Evolutionary conservation across 805 yeast genomes (phyloP), one percentile per base, ranked within the genome.

Genomic region (Candida chauliodis): DNA sequence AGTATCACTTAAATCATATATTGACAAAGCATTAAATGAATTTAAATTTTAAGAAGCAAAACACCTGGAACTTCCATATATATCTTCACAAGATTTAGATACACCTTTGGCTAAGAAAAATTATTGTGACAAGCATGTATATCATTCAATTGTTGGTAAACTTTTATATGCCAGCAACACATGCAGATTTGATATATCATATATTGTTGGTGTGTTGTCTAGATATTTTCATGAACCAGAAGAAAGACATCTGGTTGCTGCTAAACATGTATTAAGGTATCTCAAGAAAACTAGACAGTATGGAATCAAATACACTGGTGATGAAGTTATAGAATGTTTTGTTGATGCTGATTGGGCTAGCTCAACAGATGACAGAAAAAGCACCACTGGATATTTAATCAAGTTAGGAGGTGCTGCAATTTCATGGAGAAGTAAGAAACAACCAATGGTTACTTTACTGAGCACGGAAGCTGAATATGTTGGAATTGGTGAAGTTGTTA

Each of bases 121-220:
- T 21, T 21, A 21, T 21, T 21, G 24, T 21, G 24, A 21, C 10
- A 10, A 7, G 7, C 7, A 7, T 21, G 24, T 8, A 21, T 21
- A 21, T 10, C 9, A 10, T 8, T 21, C 24, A 21, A 21, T 10
- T 8, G 16, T 26, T 26, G 31, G 31, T n/a, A 28, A 26, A 10
- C 14, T 26, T 14, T 19, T 28, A 9, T 28, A 14, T 28, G 18
- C 31, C 17, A 8, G 19, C 16, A 28, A 28, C 10, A 15, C 18
- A 28, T 15, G 15, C 10, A 9, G 31, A 14, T 13, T 28, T 28
- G 31, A 14, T 28, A 28, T 28, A 14, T 17, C 31, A 8, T 28
- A 28, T 18, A 30, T 30, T 30, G 25, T 31, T 11, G 34, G 34
- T 31, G 26, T 31, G 9, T 16, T 31, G 22, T 20, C 26, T 4